Conservation (phyloP, 257 asterid species). For the Gardenia jasminoides region DNA sequence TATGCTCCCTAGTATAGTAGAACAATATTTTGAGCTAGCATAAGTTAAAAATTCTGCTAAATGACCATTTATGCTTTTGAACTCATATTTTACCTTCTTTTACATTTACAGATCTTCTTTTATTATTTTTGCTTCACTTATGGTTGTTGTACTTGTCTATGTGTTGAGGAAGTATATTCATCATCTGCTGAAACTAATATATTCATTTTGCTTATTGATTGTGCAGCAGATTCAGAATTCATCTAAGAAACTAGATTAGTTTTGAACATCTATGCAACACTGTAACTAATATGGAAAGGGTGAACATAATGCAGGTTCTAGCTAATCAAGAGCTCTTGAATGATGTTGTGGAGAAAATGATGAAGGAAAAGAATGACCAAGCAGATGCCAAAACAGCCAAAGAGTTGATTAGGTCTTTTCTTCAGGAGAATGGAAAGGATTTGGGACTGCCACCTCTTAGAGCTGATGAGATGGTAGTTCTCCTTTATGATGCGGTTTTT, state of each 20-base stretch:
- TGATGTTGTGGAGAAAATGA: slow-evolving; percentile 33
- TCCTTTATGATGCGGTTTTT: slow-evolving; percentile 41
- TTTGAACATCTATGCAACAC: background rate
- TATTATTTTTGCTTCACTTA: background rate
- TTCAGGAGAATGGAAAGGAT: slow-evolving; percentile 38
- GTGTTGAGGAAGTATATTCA: background rate
- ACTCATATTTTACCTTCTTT: background rate
- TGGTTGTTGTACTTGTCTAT: background rate
- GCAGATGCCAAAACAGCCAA: slow-evolving; percentile 16
- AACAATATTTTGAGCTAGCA: background rate
- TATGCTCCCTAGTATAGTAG: background rate
- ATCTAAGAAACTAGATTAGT: background rate
- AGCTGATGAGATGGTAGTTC: slow-evolving; percentile 40
- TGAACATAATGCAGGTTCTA: slow-evolving; percentile 39
- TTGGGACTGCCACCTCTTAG: slow-evolving; percentile 49
- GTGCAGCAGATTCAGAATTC: background rate
- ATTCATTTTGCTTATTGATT: background rate
- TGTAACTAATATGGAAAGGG: background rate
- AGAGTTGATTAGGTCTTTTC: slow-evolving; percentile 32
- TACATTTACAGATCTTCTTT: background rate
- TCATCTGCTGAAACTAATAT: background rate
- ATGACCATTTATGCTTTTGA: background rate
- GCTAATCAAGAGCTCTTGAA: slow-evolving; percentile 31
- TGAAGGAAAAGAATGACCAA: slow-evolving; percentile 25
- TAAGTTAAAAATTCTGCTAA: background rate